Evolutionary conservation across 1,139 yeast genomes (phyloP).

Genomic region (Hyphopichia pseudoburtonii): DNA sequence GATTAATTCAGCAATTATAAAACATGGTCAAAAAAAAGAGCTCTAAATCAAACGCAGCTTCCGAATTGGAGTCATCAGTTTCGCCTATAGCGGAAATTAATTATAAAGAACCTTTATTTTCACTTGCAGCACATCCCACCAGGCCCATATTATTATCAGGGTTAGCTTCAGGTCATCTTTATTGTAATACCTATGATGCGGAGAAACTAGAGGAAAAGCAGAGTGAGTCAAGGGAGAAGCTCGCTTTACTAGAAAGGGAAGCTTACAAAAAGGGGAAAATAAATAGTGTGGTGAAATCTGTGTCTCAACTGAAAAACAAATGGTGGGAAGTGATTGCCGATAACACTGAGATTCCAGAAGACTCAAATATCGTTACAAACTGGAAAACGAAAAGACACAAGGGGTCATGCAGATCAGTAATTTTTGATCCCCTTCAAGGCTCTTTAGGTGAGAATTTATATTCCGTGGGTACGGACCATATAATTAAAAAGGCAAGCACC

Average conservation of each 20-base stretch:
- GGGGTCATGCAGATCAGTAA: slow-evolving; percentile 77
- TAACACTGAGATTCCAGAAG: slow-evolving; percentile 27
- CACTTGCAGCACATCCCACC: slow-evolving; percentile 80
- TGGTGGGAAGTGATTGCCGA: slow-evolving; percentile 53
- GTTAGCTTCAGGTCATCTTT: slow-evolving; percentile 75
- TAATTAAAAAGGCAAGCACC: slow-evolving; percentile 71
- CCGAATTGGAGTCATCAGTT: slow-evolving; percentile 35
- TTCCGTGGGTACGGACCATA: slow-evolving; percentile 78
- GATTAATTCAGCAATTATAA: background rate
- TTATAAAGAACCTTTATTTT: slow-evolving; percentile 64
- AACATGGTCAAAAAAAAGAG: slow-evolving; percentile 35
- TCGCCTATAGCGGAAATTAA: slow-evolving; percentile 55
- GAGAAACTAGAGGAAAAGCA: slow-evolving; percentile 38
- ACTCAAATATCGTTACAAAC: slow-evolving; percentile 32
- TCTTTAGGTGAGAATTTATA: slow-evolving; percentile 55
- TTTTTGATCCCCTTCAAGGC: slow-evolving; percentile 55
- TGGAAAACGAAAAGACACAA: slow-evolving; percentile 90
- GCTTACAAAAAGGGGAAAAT: slow-evolving; percentile 30
- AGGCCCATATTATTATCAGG: slow-evolving; percentile 68
- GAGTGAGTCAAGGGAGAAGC: slow-evolving; percentile 20
- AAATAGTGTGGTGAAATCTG: slow-evolving; percentile 28
- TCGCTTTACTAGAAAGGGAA: slow-evolving; percentile 19
- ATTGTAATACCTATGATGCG: slow-evolving; percentile 55
- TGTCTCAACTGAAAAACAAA: slow-evolving; percentile 40
- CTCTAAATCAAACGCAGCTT: slow-evolving; percentile 26